Base-by-base conservation (phyloP, 164 flowering plant species). In the Aristolochia fimbriata region DNA sequence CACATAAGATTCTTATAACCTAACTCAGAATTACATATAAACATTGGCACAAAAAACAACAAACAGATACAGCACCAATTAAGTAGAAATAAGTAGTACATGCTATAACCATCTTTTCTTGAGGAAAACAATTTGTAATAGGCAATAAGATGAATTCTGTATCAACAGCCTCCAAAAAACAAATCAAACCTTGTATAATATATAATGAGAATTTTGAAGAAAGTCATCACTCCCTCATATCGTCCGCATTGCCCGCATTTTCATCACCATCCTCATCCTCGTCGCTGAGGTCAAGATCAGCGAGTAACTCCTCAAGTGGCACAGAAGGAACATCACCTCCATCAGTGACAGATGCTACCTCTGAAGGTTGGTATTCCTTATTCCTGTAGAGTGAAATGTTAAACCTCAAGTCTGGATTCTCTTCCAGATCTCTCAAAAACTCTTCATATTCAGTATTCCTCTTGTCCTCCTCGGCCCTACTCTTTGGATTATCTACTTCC, bases 401-500 rank as follows among this genome's bases (percentile, higher is more conserved):
- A 46, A 80, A 78, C 64, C 85, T 74, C 74, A 84, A 47, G 23
- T 84, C 86, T 37, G 86, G 86, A 58, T 84, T 74, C 68, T 84
- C 85, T 69, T 84, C 86, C 73, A 84, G 58, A 58, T 82, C 86
- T 20, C 69, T 69, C 74, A 80, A 67, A 69, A 84, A 84, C 62
- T 73, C 64, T 65, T 84, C 86, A 66, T 80, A 84, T 62, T 84
- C 89, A 1, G 63, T 6, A 56, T 64, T 57, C 66, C 58, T 65
- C 70, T 77, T 82, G 53, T 80, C 86, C 60, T 72, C 76, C 51
- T 77, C 76, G 25, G 60, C 51, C 67, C 60, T 73, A 41, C 72
- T 75, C 43, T 50, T 70, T 62, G 68, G 15, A 43, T 63, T 71
- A 41, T 84, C 85, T 49, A 78, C 73, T 68, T 84, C 89, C 80